A percentile compares a stretch with the other conserved stretches of the same genome.
Evolutionary conservation across 495 filamentous ascomycete species (phyloP).

Genomic region (Viridothelium virens): DNA sequence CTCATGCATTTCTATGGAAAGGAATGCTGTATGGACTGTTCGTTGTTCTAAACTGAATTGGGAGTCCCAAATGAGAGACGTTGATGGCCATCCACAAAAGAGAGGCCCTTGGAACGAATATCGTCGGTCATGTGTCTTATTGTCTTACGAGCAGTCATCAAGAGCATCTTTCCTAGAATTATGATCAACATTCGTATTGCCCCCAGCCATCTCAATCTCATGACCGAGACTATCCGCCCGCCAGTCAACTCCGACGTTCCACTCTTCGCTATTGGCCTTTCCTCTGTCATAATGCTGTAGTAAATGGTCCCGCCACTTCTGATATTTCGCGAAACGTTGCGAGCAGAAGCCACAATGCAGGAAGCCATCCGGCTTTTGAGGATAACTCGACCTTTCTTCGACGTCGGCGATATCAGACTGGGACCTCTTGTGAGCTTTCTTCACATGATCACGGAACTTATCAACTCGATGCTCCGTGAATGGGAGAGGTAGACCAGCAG

Average conservation of each 20-base stretch:
- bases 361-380: neutral
- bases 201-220: neutral
- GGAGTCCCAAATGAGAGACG: too few species aligned
- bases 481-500: neutral
- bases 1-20: too few species aligned
- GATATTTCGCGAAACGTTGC: neutral
- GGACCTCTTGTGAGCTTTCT: neutral
- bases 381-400: neutral
- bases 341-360: neutral
- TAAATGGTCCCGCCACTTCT: neutral
- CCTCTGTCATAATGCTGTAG: neutral
- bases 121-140: too few species aligned
- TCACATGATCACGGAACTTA: conserved; percentile 1
- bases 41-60: too few species aligned
- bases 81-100: too few species aligned
- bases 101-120: too few species aligned
- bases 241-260: neutral
- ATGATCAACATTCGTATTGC: neutral
- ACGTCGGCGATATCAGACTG: neutral
- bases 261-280: neutral
- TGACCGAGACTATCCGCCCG: neutral
- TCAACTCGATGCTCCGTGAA: neutral
- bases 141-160: too few species aligned
- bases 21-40: too few species aligned
- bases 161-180: neutral